Conservation (phyloP, 2,329 filamentous ascomycete species). For the Talaromyces funiculosus region DNA sequence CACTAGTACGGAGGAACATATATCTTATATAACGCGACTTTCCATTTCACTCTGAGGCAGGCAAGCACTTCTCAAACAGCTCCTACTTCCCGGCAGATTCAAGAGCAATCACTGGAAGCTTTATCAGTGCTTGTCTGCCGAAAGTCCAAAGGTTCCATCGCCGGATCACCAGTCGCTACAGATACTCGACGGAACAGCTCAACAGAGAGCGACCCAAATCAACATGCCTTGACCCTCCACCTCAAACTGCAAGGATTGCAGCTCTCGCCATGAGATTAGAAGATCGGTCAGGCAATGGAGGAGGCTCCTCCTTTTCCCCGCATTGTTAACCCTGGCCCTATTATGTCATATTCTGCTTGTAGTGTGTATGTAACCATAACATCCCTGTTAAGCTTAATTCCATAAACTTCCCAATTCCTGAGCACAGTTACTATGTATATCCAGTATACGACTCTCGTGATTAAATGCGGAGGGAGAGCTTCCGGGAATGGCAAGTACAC, state of each 20-base stretch:
- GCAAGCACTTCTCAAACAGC: background rate
- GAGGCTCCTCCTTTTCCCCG: background rate
- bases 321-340: background rate
- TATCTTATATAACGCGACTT: background rate
- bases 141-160: background rate
- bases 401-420: too few species aligned
- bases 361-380: background rate
- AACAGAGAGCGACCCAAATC: background rate
- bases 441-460: background rate
- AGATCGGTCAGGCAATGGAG: background rate
- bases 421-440: too few species aligned
- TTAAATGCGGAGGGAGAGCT: constrained; percentile 1
- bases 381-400: background rate
- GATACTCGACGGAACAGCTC: background rate
- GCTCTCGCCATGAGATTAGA: too few species aligned
- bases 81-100: background rate
- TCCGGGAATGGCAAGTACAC: constrained; percentile 8
- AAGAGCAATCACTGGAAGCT: background rate
- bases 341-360: background rate
- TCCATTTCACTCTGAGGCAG: background rate
- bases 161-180: too few species aligned
- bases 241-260: too few species aligned
- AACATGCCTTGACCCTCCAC: background rate
- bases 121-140: background rate
- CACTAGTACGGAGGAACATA: background rate